Conservation (phyloP, 2,329 filamentous ascomycete genomes). For the Trichoderma sp. region DNA sequence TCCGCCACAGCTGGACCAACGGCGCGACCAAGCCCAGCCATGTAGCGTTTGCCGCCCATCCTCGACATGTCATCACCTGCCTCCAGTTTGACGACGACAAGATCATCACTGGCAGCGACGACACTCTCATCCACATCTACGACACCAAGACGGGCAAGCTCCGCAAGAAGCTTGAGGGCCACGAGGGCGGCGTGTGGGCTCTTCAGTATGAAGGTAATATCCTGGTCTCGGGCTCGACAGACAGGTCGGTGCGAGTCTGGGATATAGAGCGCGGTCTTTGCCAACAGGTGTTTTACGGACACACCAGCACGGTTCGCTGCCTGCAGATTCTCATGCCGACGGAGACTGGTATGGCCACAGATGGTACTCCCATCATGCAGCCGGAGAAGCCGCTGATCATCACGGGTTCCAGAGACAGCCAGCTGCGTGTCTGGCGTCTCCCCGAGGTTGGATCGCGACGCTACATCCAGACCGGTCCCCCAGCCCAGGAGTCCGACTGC, state of each 20-base stretch:
- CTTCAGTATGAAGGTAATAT: slow-evolving; percentile 94
- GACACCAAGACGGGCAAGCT: slow-evolving; percentile 92
- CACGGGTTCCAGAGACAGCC: slow-evolving; percentile 92
- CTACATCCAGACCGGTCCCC: slow-evolving; percentile 76
- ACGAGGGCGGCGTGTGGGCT: slow-evolving; percentile 97
- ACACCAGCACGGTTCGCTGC: slow-evolving; percentile 95
- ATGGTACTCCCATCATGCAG: slow-evolving; percentile 80
- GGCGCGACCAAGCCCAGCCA: slow-evolving; percentile 82
- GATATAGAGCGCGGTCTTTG: slow-evolving; percentile 91
- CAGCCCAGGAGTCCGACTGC: slow-evolving; percentile 74
- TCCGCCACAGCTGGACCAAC: slow-evolving; percentile 88
- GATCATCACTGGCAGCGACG: slow-evolving; percentile 95
- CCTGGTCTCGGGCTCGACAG: slow-evolving; percentile 91
- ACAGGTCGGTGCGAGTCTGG: slow-evolving; percentile 98
- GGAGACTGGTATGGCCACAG: slow-evolving; percentile 66
- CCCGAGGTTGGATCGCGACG: slow-evolving; percentile 74
- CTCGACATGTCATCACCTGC: slow-evolving; percentile 94
- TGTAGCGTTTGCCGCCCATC: slow-evolving; percentile 93
- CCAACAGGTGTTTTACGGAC: slow-evolving; percentile 94
- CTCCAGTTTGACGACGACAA: slow-evolving; percentile 98
- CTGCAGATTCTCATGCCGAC: slow-evolving; percentile 90
- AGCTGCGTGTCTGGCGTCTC: slow-evolving; percentile 89
- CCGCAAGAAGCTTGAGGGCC: slow-evolving; percentile 79
- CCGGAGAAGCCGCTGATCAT: slow-evolving; percentile 95
- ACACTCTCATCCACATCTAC: slow-evolving; percentile 96